phyloP scores from a whole-genome alignment of 164 flowering plant species.

The Annona cherimola region DNA sequence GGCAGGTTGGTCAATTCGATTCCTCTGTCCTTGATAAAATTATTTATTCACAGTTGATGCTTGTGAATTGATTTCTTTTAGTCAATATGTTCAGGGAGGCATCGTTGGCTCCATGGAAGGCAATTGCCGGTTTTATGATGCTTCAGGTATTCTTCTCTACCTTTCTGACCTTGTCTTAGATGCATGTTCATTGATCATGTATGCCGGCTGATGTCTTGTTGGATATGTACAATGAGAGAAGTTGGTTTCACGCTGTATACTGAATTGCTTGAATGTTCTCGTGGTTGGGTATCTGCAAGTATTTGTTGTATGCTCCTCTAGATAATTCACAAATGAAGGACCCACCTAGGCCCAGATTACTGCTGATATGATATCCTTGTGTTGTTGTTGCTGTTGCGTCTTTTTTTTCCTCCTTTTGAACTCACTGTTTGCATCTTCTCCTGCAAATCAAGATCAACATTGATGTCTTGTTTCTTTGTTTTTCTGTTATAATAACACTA shows the following conservation, averaged over 20 bases:
- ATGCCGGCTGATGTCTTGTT: not conserved
- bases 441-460: not conserved
- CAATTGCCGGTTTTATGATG: constrained; percentile 54
- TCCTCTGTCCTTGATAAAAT: not conserved
- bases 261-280: not conserved
- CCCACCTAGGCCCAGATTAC: not conserved
- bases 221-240: not conserved
- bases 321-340: not conserved
- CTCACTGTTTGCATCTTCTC: not conserved
- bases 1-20: constrained; percentile 49
- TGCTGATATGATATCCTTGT: no score
- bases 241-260: not conserved
- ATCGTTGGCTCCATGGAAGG: constrained; percentile 75
- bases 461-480: not conserved
- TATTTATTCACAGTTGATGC: not conserved
- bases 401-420: not conserved
- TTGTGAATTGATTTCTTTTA: not conserved
- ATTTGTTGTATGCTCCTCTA: not conserved
- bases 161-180: not conserved
- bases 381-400: no score
- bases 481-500: not conserved
- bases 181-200: not conserved
- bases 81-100: constrained; percentile 51
- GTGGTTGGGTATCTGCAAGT: not conserved
- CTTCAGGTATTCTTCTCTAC: constrained; percentile 43